Conservation (phyloP, 331 rosid species). For the Acacia concinna region DNA sequence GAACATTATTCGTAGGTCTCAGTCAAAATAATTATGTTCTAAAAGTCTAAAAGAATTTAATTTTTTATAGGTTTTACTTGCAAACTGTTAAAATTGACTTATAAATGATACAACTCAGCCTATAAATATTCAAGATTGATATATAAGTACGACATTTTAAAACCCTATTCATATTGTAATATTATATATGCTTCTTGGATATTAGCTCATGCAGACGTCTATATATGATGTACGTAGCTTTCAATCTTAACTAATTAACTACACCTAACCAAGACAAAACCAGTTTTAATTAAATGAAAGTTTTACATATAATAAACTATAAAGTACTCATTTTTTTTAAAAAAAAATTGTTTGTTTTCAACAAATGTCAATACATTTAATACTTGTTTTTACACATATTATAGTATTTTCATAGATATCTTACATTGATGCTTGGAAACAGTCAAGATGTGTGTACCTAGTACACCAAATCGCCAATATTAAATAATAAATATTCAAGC, state of each 20-base stretch:
- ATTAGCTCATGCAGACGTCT: constrained; percentile 26
- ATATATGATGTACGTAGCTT: constrained; percentile 56
- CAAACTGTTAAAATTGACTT: too few relatives aligned
- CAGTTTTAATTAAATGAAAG: not conserved
- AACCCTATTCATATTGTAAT: too few relatives aligned
- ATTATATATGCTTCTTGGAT: constrained; percentile 19
- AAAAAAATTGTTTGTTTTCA: not conserved
- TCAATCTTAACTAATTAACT: constrained; percentile 44
- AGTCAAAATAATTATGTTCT: not conserved
- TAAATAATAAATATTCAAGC: not conserved
- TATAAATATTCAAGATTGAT: too few relatives aligned
- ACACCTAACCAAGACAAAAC: constrained; percentile 29
- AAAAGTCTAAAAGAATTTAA: not conserved
- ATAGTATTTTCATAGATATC: not conserved
- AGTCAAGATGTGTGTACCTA: not conserved
- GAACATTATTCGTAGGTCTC: not conserved
- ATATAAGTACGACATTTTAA: not conserved
- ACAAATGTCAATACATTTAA: not conserved
- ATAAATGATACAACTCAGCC: not conserved
- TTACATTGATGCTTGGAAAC: not conserved
- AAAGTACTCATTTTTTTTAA: not conserved
- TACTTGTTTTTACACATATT: not conserved
- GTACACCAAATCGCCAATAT: not conserved
- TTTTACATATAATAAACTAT: not conserved
- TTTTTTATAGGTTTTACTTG: not conserved